phyloP scores from a whole-genome alignment of 108 stramenopile genomes.

The Nitzschia putrida region DNA sequence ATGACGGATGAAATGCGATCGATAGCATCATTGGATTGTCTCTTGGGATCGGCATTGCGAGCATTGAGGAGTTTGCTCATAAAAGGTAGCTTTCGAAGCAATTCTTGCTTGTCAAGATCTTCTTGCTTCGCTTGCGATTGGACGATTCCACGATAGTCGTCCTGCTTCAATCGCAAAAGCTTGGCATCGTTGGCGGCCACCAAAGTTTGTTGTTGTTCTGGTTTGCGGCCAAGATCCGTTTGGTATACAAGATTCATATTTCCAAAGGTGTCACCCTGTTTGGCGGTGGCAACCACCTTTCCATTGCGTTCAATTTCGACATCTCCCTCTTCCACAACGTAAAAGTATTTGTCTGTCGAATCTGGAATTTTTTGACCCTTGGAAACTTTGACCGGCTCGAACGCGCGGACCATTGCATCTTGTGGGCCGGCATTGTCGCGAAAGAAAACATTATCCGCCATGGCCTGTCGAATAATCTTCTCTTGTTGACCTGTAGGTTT shows the following conservation, averaged over 20 bases:
- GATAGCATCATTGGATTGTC: constrained; percentile 36
- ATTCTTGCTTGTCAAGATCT: constrained; percentile 53
- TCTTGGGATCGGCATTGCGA: constrained; percentile 25
- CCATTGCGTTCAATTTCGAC: constrained; percentile 57
- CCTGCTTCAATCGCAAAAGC: constrained; percentile 77
- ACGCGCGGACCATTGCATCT: constrained; percentile 15
- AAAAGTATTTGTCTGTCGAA: constrained; percentile 46
- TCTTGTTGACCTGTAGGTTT: constrained; percentile 7
- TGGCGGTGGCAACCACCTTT: constrained; percentile 44
- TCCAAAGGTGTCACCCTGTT: constrained; percentile 59
- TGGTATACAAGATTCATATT: constrained; percentile 57
- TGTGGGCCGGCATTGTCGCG: constrained; percentile 9
- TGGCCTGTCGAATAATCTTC: constrained; percentile 9
- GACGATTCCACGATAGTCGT: constrained; percentile 65
- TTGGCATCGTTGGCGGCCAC: constrained; percentile 22
- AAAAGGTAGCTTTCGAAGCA: constrained; percentile 70
- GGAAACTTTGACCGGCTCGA: constrained; percentile 12
- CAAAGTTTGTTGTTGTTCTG: neutral
- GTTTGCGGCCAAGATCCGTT: constrained; percentile 1
- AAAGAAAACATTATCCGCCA: constrained; percentile 26
- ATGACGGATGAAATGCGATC: constrained; percentile 56
- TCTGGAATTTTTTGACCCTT: constrained; percentile 14
- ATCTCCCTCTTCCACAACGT: constrained; percentile 66
- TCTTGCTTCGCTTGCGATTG: constrained; percentile 64
- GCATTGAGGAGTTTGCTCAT: constrained; percentile 43